phyloP scores from a whole-genome alignment of 2,329 filamentous ascomycete species.

The Chrysosporium keratinophilum region DNA sequence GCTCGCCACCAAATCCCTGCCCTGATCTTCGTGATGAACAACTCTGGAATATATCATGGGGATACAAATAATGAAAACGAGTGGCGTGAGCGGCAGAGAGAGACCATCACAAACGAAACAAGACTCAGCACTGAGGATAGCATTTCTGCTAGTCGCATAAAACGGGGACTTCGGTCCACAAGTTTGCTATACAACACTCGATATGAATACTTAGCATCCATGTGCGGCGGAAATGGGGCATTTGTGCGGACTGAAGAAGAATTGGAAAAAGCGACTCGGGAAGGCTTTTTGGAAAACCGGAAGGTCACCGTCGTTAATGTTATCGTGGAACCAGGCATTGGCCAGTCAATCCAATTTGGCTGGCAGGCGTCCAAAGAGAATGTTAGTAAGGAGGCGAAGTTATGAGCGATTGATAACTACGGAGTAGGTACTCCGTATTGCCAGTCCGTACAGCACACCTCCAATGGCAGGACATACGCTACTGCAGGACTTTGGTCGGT shows the following conservation, averaged over 20 bases:
- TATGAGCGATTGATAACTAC: slow-evolving; percentile 9
- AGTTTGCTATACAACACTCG: slow-evolving; percentile 45
- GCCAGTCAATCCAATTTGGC: slow-evolving; percentile 32
- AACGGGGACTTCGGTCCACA: slow-evolving; percentile 38
- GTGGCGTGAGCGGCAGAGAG: slow-evolving; percentile 38
- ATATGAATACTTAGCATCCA: slow-evolving; percentile 47
- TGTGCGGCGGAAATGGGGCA: slow-evolving; percentile 45
- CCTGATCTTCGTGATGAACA: slow-evolving; percentile 48
- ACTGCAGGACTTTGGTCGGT: too few relatives aligned
- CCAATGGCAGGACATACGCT: too few relatives aligned
- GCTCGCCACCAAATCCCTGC: slow-evolving; percentile 46
- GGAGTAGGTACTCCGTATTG: too few relatives aligned
- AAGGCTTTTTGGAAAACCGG: slow-evolving; percentile 39
- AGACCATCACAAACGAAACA: slow-evolving; percentile 28
- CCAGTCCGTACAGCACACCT: too few relatives aligned
- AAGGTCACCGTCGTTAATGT: slow-evolving; percentile 47
- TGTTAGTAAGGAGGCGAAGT: slow-evolving; percentile 17
- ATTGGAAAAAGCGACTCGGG: slow-evolving; percentile 40
- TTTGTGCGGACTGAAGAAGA: slow-evolving; percentile 45
- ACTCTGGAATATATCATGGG: slow-evolving; percentile 43
- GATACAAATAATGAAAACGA: slow-evolving; percentile 32
- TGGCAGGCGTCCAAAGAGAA: slow-evolving; percentile 25
- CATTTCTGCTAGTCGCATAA: slow-evolving; percentile 11
- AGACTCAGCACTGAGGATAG: slow-evolving; percentile 16
- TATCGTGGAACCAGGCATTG: slow-evolving; percentile 43